Evolutionary conservation across 1,284 basidiomycete species (phyloP).

Genomic region (Melampsora americana): DNA sequence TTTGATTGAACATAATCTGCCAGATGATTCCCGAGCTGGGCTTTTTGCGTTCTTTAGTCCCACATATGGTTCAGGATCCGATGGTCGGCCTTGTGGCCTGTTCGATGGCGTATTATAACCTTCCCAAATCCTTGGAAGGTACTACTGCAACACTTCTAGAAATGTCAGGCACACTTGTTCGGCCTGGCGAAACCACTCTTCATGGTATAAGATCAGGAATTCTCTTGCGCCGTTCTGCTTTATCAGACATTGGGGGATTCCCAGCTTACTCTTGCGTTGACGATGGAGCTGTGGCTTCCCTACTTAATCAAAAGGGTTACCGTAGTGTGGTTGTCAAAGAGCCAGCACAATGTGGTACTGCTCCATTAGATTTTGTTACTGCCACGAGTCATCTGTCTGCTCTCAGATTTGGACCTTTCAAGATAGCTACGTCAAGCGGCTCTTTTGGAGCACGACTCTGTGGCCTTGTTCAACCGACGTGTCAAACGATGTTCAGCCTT

Average conservation of each 20-base stretch:
- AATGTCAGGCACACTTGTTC: slow-evolving; percentile 43
- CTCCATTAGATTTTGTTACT: slow-evolving; percentile 45
- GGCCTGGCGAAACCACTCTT: not conserved
- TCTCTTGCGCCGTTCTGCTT: slow-evolving; percentile 49
- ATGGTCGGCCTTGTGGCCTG: slow-evolving; percentile 49
- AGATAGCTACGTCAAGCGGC: not conserved
- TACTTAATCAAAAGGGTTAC: slow-evolving; percentile 49
- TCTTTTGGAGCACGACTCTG: not conserved
- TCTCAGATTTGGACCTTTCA: slow-evolving; percentile 2
- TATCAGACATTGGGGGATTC: slow-evolving; percentile 51
- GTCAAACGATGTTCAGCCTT: not conserved
- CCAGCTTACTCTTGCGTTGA: slow-evolving; percentile 49
- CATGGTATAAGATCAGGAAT: slow-evolving; percentile 49
- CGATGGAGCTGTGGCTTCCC: slow-evolving; percentile 48
- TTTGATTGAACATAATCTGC: not conserved
- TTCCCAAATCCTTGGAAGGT: slow-evolving; percentile 47
- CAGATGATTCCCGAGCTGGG: slow-evolving; percentile 50
- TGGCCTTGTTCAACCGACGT: not conserved
- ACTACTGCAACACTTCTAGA: slow-evolving; percentile 48
- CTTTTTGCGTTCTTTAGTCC: slow-evolving; percentile 49
- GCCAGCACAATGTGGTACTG: slow-evolving; percentile 49
- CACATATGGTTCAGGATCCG: slow-evolving; percentile 48
- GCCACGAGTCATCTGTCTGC: not conserved
- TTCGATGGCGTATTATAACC: slow-evolving; percentile 50
- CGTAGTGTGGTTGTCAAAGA: slow-evolving; percentile 47